Evolutionary conservation across 495 filamentous ascomycete species (phyloP).

Genomic region (Podospora conica): DNA sequence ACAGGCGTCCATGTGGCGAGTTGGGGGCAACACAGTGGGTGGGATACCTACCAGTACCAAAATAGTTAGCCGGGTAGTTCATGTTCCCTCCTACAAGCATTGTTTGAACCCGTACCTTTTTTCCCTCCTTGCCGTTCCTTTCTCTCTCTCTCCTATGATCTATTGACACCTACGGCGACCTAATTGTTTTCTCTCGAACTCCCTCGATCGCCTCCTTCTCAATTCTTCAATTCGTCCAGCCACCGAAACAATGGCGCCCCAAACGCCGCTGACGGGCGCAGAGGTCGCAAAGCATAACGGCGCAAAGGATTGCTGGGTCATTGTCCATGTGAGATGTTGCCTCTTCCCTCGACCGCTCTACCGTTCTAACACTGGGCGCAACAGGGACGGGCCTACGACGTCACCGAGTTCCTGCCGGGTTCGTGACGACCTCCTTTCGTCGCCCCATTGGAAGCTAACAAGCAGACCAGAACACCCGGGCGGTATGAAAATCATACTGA

Average conservation of each 20-base stretch:
- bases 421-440: constrained; percentile 7
- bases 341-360: neutral
- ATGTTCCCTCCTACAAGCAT: neutral
- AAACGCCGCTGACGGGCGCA: constrained; percentile 44
- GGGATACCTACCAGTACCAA: neutral
- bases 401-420: constrained; percentile 64
- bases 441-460: neutral
- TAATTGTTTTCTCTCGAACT: too few species aligned
- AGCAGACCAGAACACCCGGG: constrained; percentile 62
- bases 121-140: neutral
- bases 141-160: neutral
- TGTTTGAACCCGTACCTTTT: neutral
- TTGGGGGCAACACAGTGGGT: neutral
- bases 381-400: constrained; percentile 63
- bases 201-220: neutral
- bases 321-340: constrained; percentile 51
- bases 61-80: neutral
- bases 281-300: constrained; percentile 65
- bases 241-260: neutral
- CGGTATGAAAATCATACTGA: constrained; percentile 70
- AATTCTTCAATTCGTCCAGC: neutral
- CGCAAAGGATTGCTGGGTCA: constrained; percentile 71
- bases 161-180: neutral
- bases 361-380: neutral
- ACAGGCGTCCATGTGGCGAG: neutral